Conservation (phyloP, 164 flowering plant genomes). For the Malania oleifera region DNA sequence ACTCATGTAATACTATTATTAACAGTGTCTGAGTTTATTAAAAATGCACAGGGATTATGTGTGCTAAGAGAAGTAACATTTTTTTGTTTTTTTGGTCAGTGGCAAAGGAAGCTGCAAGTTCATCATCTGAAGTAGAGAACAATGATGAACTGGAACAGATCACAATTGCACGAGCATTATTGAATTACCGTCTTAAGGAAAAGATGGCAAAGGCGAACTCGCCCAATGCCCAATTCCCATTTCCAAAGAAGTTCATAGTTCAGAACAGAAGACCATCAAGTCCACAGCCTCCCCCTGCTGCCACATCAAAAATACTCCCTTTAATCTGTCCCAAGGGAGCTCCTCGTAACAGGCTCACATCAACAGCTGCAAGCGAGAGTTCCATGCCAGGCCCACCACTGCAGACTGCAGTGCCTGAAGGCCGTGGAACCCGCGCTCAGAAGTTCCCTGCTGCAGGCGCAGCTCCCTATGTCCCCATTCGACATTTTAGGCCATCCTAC, state of each 20-base stretch:
- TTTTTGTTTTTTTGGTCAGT: conserved; percentile 34
- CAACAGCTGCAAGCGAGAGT: conserved; percentile 20
- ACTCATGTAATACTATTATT: too few relatives aligned
- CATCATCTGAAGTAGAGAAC: conserved; percentile 61
- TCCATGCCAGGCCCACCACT: conserved; percentile 4
- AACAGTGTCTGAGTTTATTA: too few relatives aligned
- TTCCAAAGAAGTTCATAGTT: conserved; percentile 48
- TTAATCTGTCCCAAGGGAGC: conserved; percentile 57
- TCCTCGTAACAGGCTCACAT: conserved; percentile 31
- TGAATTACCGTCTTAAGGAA: conserved; percentile 68
- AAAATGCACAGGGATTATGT: too few relatives aligned
- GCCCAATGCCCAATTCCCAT: conserved; percentile 35
- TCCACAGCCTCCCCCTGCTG: conserved; percentile 49
- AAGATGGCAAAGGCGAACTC: conserved; percentile 45
- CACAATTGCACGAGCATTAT: conserved; percentile 78
- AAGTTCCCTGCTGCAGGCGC: conserved; percentile 64
- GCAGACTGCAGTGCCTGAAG: conserved; percentile 26
- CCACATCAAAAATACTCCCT: conserved; percentile 85
- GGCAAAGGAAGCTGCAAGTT: conserved; percentile 66
- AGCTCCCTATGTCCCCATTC: conserved; percentile 65
- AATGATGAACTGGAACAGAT: conserved; percentile 87
- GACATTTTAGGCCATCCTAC: conserved; percentile 47
- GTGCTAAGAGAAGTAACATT: too few relatives aligned
- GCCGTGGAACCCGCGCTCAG: conserved; percentile 31
- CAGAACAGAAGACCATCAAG: conserved; percentile 52